Conservation (phyloP, 345 rosid species). For the Ceriops tagal region DNA sequence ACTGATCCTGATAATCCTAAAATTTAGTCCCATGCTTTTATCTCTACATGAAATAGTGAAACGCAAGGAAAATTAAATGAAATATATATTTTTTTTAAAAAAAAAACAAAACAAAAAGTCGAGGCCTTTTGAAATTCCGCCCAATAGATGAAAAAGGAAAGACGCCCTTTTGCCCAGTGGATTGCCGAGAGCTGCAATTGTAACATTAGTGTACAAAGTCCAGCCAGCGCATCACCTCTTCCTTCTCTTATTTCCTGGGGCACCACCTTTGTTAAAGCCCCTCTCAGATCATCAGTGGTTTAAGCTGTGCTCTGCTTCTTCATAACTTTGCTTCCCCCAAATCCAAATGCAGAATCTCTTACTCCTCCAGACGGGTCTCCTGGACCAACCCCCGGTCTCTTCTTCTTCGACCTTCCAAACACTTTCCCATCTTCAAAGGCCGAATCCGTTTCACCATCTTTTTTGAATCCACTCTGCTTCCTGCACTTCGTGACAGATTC, state of each 20-base stretch:
- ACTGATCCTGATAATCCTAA: too few species aligned
- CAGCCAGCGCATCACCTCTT: slow-evolving; percentile 35
- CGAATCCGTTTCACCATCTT: slow-evolving; percentile 37
- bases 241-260: slow-evolving; percentile 48
- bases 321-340: slow-evolving; percentile 56
- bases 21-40: too few species aligned
- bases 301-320: slow-evolving; percentile 64
- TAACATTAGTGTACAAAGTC: neutral
- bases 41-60: too few species aligned
- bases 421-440: slow-evolving; percentile 55
- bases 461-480: slow-evolving; percentile 69
- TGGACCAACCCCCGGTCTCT: slow-evolving; percentile 48
- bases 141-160: too few species aligned
- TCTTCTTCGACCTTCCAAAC: slow-evolving; percentile 61
- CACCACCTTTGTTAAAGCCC: slow-evolving; percentile 31
- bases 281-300: slow-evolving; percentile 30
- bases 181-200: too few species aligned
- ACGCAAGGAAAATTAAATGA: too few species aligned
- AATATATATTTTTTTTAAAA: too few species aligned
- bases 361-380: slow-evolving; percentile 55
- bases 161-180: too few species aligned
- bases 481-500: slow-evolving; percentile 83
- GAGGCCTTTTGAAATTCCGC: too few species aligned
- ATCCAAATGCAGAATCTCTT: slow-evolving; percentile 54
- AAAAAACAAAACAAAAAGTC: too few species aligned